Conservation (phyloP, 2,329 filamentous ascomycete species). For the Fonsecaea nubica region DNA sequence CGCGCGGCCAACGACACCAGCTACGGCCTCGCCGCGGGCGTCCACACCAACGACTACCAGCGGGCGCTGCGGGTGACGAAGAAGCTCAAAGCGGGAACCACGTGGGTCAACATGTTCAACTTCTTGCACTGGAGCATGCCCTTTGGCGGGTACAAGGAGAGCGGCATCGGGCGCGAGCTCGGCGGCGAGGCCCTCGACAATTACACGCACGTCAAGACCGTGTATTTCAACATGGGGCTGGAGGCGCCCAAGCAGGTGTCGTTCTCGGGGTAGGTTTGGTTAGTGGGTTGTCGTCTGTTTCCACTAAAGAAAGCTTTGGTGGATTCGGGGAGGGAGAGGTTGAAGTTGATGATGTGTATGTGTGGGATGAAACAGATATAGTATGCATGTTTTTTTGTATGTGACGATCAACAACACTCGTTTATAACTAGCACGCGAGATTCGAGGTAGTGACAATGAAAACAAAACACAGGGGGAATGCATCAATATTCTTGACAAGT, state of each 20-base stretch:
- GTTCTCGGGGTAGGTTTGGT: neutral
- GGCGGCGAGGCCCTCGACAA: slow-evolving; percentile 52
- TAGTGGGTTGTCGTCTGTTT: too few species aligned
- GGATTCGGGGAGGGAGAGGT: too few species aligned
- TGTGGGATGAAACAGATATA: too few species aligned
- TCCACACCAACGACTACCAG: slow-evolving; percentile 51
- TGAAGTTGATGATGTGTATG: too few species aligned
- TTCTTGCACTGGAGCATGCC: slow-evolving; percentile 49
- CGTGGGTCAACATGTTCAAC: slow-evolving; percentile 53
- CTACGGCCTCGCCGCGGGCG: slow-evolving; percentile 51
- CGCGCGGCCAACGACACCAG: slow-evolving; percentile 48
- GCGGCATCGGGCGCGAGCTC: slow-evolving; percentile 24
- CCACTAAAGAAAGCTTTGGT: too few species aligned
- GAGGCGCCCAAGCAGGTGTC: neutral
- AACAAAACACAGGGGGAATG: too few species aligned
- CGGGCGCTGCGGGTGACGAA: slow-evolving; percentile 49
- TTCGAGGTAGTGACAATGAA: too few species aligned
- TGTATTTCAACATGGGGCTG: slow-evolving; percentile 53
- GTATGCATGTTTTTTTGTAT: too few species aligned
- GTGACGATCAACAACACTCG: too few species aligned
- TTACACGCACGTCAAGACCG: slow-evolving; percentile 64
- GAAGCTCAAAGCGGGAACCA: slow-evolving; percentile 52
- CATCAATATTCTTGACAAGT: too few species aligned
- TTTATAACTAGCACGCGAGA: too few species aligned
- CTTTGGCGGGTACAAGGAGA: slow-evolving; percentile 53